These are phyloP conservation scores for Rhodotorula sp. DNA, from an alignment of 1,284 basidiomycete species.

Conservation along the genomic window DNA sequence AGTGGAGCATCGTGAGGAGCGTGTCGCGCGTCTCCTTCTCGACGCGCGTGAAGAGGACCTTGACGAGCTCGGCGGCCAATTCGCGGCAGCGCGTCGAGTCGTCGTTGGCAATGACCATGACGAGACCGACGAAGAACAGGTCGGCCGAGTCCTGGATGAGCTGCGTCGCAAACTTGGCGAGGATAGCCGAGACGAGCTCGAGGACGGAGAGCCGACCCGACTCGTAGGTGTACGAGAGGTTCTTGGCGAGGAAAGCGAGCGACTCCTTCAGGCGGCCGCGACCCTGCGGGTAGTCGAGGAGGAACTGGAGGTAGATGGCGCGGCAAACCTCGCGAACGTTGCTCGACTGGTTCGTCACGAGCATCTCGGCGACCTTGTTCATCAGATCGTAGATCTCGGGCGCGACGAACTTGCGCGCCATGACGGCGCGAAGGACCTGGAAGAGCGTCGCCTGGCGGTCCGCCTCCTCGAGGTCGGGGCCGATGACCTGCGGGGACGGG, in stretches of 20 bases:
- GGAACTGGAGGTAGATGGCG: conserved; percentile 85
- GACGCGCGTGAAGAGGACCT: conserved; percentile 69
- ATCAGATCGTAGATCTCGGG: conserved; percentile 98
- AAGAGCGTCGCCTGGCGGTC: conserved; percentile 86
- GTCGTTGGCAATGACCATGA: conserved; percentile 93
- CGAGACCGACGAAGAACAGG: conserved; percentile 86
- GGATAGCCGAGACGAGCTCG: conserved; percentile 80
- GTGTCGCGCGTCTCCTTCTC: conserved; percentile 63
- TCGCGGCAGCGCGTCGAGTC: conserved; percentile 83
- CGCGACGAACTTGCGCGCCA: conserved; percentile 86
- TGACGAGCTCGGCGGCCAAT: conserved; percentile 80
- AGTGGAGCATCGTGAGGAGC: conserved; percentile 71
- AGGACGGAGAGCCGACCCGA: conserved; percentile 88
- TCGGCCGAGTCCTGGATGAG: conserved; percentile 82
- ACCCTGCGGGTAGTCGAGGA: conserved; percentile 97
- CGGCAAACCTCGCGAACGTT: conserved; percentile 92
- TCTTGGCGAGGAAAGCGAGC: conserved; percentile 91
- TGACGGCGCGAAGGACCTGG: conserved; percentile 85
- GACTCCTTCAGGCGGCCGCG: conserved; percentile 83
- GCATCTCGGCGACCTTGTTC: conserved; percentile 89
- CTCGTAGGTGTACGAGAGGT: conserved; percentile 87
- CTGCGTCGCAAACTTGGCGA: conserved; percentile 78
- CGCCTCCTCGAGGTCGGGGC: conserved; percentile 92
- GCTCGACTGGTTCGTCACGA: conserved; percentile 89
- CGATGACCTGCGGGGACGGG: conserved; percentile 68